Evolutionary conservation across 495 filamentous ascomycete genomes (phyloP).

Genomic region (Hamigera avellanea): DNA sequence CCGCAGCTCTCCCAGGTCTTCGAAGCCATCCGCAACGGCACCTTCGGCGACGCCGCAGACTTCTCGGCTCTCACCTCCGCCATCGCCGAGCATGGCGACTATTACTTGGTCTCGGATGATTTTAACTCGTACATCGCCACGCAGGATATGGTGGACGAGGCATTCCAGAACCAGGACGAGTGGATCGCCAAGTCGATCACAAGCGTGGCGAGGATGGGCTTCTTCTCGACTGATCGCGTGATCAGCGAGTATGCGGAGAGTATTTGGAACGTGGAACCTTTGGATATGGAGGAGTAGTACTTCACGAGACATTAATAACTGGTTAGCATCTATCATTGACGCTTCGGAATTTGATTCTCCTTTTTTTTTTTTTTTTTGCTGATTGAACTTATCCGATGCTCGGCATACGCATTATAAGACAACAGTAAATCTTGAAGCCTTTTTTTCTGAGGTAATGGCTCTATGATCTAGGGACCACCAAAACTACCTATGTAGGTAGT

Average conservation of each 20-base stretch:
- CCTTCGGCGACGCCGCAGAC: slow-evolving; percentile 62
- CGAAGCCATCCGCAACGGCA: slow-evolving; percentile 60
- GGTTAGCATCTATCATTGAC: no score
- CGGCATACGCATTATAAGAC: no score
- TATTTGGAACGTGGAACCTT: slow-evolving; percentile 92
- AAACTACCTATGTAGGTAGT: no score
- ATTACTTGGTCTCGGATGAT: slow-evolving; percentile 94
- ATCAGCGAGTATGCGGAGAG: slow-evolving; percentile 95
- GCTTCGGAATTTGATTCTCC: no score
- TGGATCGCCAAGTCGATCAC: slow-evolving; percentile 86
- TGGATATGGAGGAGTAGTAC: slow-evolving; percentile 26
- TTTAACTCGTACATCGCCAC: slow-evolving; percentile 90
- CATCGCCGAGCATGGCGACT: slow-evolving; percentile 87
- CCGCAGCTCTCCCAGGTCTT: slow-evolving; percentile 68
- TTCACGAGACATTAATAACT: no score
- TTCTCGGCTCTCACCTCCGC: slow-evolving; percentile 74
- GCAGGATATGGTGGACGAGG: slow-evolving; percentile 78
- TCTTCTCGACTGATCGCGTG: slow-evolving; percentile 93
- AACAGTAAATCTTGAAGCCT: no score
- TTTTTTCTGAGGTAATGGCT: no score
- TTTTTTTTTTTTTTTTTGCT: no score
- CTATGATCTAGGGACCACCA: no score
- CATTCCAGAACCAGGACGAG: slow-evolving; percentile 79
- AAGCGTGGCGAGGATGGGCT: slow-evolving; percentile 86
- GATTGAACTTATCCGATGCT: no score